These are phyloP conservation scores for Kockovaella imperatae DNA, from an alignment of 768 basidiomycete species.

Conservation along the genomic window DNA sequence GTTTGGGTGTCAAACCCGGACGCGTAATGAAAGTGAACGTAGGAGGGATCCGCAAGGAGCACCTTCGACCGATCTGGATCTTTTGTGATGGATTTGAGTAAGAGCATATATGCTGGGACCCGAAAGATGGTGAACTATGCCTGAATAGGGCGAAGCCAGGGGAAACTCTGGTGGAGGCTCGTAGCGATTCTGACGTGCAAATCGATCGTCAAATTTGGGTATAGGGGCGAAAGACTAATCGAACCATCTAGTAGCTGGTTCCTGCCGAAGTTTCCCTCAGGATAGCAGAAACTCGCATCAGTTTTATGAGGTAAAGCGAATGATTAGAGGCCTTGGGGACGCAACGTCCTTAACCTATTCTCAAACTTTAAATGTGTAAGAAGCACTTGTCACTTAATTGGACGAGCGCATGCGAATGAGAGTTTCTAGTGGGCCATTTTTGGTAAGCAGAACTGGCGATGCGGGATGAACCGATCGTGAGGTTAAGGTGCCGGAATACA, in stretches of 20 bases:
- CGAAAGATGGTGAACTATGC: conserved; percentile 87
- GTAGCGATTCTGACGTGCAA: conserved; percentile 95
- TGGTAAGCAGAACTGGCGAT: conserved; percentile 67
- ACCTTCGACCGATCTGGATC: conserved; percentile 67
- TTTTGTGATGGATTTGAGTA: conserved; percentile 67
- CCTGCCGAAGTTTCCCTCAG: conserved; percentile 82
- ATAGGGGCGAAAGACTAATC: conserved; percentile 95
- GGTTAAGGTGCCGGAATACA: conserved; percentile 61
- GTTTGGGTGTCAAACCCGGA: conserved; percentile 64
- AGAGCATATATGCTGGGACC: conserved; percentile 79
- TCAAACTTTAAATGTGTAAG: conserved; percentile 64
- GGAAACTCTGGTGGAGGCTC: conserved; percentile 94
- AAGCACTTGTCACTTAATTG: conserved; percentile 51
- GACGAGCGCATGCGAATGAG: conserved; percentile 51
- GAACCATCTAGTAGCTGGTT: conserved; percentile 88
- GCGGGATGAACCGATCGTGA: conserved; percentile 63
- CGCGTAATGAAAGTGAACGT: conserved; percentile 67
- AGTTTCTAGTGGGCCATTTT: conserved; percentile 67
- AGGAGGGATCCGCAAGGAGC: conserved; percentile 56
- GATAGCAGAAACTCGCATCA: conserved; percentile 59
- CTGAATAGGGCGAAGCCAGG: conserved; percentile 86
- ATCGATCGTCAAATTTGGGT: conserved; percentile 91
- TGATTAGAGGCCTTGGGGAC: conserved; percentile 86
- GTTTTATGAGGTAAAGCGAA: conserved; percentile 58
- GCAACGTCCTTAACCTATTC: conserved; percentile 81